Conservation (phyloP, 2,329 filamentous ascomycete genomes). For the Cladosporium sp. region DNA sequence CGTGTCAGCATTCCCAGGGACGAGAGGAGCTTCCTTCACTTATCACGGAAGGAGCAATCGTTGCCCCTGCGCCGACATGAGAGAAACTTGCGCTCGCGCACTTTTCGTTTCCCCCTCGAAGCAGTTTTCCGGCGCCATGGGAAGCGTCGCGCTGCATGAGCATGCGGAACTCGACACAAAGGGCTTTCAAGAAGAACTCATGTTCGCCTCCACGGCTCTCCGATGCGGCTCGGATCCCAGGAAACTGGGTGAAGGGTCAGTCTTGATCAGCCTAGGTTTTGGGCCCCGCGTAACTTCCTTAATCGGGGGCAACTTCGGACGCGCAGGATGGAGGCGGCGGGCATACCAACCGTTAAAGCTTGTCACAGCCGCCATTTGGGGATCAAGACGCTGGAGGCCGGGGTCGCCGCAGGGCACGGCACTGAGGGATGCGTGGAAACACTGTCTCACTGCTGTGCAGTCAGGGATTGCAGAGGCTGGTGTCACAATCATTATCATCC, state of each 20-base stretch:
- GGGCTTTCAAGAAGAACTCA: not conserved
- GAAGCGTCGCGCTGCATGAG: not conserved
- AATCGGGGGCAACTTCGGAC: too few species aligned
- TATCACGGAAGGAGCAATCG: not conserved
- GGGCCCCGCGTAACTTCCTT: not conserved
- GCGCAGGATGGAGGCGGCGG: too few species aligned
- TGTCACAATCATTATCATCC: not conserved
- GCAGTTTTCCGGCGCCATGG: not conserved
- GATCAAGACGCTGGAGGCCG: not conserved
- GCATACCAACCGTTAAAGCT: not conserved
- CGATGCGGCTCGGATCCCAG: not conserved
- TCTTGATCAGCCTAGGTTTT: not conserved
- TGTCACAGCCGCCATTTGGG: not conserved
- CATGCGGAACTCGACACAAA: not conserved
- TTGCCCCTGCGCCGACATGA: not conserved
- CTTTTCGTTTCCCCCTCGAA: not conserved
- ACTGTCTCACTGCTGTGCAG: not conserved
- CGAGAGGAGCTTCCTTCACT: not conserved
- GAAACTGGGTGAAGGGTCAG: not conserved
- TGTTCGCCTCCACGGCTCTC: not conserved
- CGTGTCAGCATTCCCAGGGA: not conserved
- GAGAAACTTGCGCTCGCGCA: not conserved
- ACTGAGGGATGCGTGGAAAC: not conserved
- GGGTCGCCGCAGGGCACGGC: not conserved
- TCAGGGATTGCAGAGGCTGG: not conserved